These are phyloP conservation scores for Tricladium varicosporioides DNA, from an alignment of 2,329 filamentous ascomycete genomes.

Conservation along the genomic window DNA sequence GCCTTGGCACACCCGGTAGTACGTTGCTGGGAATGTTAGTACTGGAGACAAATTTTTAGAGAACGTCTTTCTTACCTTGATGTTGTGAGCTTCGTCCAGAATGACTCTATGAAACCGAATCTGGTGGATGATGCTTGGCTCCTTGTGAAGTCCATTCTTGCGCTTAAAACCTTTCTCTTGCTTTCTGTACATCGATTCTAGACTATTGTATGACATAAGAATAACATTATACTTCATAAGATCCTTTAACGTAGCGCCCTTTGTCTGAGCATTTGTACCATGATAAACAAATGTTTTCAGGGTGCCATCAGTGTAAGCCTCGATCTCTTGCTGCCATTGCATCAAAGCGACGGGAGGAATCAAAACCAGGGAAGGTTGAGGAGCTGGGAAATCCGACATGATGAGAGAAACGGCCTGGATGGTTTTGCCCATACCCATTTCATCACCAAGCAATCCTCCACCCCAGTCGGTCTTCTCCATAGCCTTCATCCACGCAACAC, in stretches of 20 bases:
- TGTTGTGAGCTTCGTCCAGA: conserved; percentile 92
- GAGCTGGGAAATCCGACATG: conserved; percentile 93
- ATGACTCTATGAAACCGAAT: conserved; percentile 89
- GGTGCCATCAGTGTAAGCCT: conserved; percentile 78
- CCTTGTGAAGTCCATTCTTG: conserved; percentile 76
- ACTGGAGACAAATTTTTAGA: conserved; percentile 17
- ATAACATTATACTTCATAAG: conserved; percentile 86
- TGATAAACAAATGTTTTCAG: conserved; percentile 91
- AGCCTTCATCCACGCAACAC: conserved; percentile 87
- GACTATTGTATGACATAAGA: conserved; percentile 91
- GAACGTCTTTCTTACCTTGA: conserved; percentile 57
- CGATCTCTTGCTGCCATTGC: conserved; percentile 88
- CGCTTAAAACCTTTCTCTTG: conserved; percentile 88
- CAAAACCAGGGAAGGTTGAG: conserved; percentile 79
- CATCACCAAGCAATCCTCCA: conserved; percentile 88
- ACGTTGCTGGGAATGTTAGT: conserved; percentile 52
- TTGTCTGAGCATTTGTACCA: conserved; percentile 79
- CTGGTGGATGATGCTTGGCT: conserved; percentile 75
- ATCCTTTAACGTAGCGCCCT: conserved; percentile 70
- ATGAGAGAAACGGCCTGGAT: conserved; percentile 97
- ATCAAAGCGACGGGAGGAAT: conserved; percentile 92
- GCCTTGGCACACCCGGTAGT: conserved; percentile 91
- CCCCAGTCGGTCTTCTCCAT: conserved; percentile 86
- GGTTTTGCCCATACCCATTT: conserved; percentile 99
- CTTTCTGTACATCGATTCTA: conserved; percentile 91